Evolutionary conservation across 2,329 filamentous ascomycete genomes (phyloP).

Genomic region (Talaromyces sp.): DNA sequence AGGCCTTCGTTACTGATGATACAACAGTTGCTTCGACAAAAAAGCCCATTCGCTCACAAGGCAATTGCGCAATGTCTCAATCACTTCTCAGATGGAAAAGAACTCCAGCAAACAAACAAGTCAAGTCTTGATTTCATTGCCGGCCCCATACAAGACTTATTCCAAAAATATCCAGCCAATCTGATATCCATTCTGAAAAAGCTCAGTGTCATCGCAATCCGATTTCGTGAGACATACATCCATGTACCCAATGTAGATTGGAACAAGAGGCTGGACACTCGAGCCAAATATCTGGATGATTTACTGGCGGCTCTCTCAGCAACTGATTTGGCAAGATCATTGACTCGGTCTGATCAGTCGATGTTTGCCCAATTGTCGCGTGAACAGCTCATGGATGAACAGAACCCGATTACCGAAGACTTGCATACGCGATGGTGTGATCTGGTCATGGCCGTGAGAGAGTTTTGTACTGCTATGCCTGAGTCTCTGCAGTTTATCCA

Average conservation of each 20-base stretch:
- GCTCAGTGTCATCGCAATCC: slow-evolving; percentile 36
- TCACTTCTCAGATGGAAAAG: slow-evolving; percentile 24
- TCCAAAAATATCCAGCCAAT: slow-evolving; percentile 33
- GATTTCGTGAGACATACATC: slow-evolving; percentile 38
- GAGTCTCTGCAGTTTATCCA: slow-evolving; percentile 34
- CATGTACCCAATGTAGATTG: slow-evolving; percentile 37
- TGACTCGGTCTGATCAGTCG: slow-evolving; percentile 33
- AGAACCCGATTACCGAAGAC: slow-evolving; percentile 26
- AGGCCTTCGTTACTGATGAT: neutral
- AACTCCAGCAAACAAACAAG: slow-evolving; percentile 21
- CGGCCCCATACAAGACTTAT: slow-evolving; percentile 39
- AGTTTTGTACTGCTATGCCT: slow-evolving; percentile 40
- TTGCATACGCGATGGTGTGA: slow-evolving; percentile 33
- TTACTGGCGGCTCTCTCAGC: slow-evolving; percentile 34
- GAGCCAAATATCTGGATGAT: slow-evolving; percentile 36
- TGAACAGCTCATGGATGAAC: slow-evolving; percentile 26
- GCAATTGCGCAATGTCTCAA: slow-evolving; percentile 35
- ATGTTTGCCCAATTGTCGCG: slow-evolving; percentile 32
- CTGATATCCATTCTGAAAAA: slow-evolving; percentile 37
- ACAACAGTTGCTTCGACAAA: slow-evolving; percentile 34
- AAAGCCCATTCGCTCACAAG: slow-evolving; percentile 41
- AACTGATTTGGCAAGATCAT: slow-evolving; percentile 33
- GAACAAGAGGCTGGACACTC: slow-evolving; percentile 34
- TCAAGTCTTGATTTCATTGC: slow-evolving; percentile 38
- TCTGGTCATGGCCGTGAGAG: slow-evolving; percentile 36